Percentiles rank a stretch among this genome's conserved stretches.
Conservation (phyloP, 306 rosid genomes). For the Astragalus glycyphyllos region DNA sequence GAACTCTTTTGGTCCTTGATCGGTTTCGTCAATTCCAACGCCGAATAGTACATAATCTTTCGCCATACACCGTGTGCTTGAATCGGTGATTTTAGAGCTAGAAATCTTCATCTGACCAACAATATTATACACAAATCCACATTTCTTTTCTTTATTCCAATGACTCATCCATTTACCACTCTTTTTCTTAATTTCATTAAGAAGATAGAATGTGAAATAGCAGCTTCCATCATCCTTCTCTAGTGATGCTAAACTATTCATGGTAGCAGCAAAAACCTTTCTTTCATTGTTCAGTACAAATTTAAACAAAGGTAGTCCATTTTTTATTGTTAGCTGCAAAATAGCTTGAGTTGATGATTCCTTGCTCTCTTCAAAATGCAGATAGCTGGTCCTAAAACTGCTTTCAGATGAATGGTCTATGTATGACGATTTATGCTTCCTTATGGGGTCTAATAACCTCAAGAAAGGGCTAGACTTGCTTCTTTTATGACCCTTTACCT, state of each 20-base stretch:
- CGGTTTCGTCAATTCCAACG: conserved; percentile 56
- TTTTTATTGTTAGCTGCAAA: conserved; percentile 71
- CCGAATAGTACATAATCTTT: conserved; percentile 70
- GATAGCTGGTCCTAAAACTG: conserved; percentile 46
- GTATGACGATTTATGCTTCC: conserved; percentile 63
- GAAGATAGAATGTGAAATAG: conserved; percentile 70
- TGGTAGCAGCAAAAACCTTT: conserved; percentile 71
- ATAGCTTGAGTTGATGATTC: conserved; percentile 67
- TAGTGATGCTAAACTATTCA: conserved; percentile 55
- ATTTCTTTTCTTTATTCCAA: conserved; percentile 63
- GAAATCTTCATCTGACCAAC: conserved; percentile 84
- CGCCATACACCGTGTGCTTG: conserved; percentile 39
- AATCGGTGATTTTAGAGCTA: conserved; percentile 51
- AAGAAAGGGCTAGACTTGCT: conserved; percentile 72
- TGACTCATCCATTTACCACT: conserved; percentile 76
- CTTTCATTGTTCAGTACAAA: conserved; percentile 65
- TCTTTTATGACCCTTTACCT: conserved; percentile 64
- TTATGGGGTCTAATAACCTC: conserved; percentile 78
- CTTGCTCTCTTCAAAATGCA: conserved; percentile 50
- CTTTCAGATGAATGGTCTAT: conserved; percentile 49
- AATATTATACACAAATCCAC: conserved; percentile 67
- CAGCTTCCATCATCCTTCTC: conserved; percentile 67
- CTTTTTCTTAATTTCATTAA: conserved; percentile 80
- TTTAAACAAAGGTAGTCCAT: conserved; percentile 76
- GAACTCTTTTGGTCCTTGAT: conserved; percentile 53